These are phyloP conservation scores for Pythium chondricola DNA, from an alignment of 352 stramenopile genomes.

Conservation along the genomic window DNA sequence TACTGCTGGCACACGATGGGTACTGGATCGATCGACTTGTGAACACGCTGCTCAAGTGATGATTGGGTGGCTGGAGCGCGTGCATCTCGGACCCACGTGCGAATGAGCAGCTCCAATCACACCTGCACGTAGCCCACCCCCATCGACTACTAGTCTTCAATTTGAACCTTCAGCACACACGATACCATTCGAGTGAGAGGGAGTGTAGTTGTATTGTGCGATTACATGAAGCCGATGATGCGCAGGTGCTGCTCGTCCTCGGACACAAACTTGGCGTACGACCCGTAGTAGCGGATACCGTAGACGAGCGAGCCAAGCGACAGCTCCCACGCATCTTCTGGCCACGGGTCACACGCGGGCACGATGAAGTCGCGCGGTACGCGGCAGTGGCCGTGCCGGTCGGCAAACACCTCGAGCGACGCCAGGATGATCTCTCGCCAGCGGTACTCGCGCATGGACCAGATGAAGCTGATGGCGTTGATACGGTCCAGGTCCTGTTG, in stretches of 20 bases:
- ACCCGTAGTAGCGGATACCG: conserved; percentile 15
- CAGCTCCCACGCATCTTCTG: conserved; percentile 11
- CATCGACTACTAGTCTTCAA: no score
- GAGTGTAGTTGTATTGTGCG: no score
- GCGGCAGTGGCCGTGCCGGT: conserved; percentile 12
- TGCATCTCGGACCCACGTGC: no score
- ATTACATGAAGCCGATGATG: conserved; percentile 18
- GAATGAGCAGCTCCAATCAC: no score
- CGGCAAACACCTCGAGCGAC: conserved; percentile 12
- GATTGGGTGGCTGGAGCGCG: no score
- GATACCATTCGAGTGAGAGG: no score
- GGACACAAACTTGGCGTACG: conserved; percentile 10
- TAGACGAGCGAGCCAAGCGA: conserved; percentile 9
- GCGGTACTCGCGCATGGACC: conserved; percentile 15
- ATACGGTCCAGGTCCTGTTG: conserved; percentile 5
- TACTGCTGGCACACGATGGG: no score
- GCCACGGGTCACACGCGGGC: conserved; percentile 10
- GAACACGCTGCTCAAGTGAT: no score
- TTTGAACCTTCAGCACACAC: no score
- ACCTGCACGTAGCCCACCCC: no score
- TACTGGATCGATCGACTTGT: no score
- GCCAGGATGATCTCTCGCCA: conserved; percentile 20
- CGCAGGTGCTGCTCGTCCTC: conserved; percentile 6
- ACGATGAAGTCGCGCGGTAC: conserved; percentile 18
- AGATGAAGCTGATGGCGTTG: conserved; percentile 20